Conservation (phyloP, 2,329 filamentous ascomycete genomes). For the Verticillium isaacii region DNA sequence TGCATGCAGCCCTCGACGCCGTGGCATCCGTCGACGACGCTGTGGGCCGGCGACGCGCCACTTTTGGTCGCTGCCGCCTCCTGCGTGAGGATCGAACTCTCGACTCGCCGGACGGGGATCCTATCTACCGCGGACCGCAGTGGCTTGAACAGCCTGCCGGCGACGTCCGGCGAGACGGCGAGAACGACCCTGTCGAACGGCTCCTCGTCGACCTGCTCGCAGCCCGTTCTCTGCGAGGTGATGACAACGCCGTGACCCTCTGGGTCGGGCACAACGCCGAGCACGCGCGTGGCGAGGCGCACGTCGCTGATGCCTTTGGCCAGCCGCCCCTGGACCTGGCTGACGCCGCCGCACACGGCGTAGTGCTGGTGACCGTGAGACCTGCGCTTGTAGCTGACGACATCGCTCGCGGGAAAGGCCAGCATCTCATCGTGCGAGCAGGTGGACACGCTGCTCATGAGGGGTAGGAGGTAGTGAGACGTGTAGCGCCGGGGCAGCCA, state of each 20-base stretch:
- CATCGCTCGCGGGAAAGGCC: constrained; percentile 46
- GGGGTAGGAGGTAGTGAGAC: constrained; percentile 46
- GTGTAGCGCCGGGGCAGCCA: constrained; percentile 41
- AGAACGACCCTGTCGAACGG: constrained; percentile 48
- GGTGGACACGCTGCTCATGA: constrained; percentile 50
- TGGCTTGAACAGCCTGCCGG: constrained; percentile 40
- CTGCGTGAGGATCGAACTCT: constrained; percentile 37
- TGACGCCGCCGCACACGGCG: constrained; percentile 43
- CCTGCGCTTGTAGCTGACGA: constrained; percentile 43
- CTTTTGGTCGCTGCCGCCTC: constrained; percentile 1
- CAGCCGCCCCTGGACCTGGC: constrained; percentile 42
- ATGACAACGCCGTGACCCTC: constrained; percentile 4
- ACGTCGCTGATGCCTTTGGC: constrained; percentile 30
- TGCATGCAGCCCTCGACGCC: constrained; percentile 19
- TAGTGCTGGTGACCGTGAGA: constrained; percentile 45
- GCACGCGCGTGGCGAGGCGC: constrained; percentile 33
- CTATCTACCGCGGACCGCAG: constrained; percentile 27
- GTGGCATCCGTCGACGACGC: constrained; percentile 4
- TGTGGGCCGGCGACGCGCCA: not conserved
- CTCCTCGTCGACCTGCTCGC: constrained; percentile 18
- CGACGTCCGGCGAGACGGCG: constrained; percentile 50
- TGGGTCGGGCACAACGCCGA: constrained; percentile 22
- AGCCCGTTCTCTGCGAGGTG: constrained; percentile 21
- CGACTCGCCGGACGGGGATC: constrained; percentile 44
- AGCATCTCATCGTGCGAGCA: constrained; percentile 47